Conservation (phyloP, 1,139 yeast genomes). For the Suhomyces ambrosiae region DNA sequence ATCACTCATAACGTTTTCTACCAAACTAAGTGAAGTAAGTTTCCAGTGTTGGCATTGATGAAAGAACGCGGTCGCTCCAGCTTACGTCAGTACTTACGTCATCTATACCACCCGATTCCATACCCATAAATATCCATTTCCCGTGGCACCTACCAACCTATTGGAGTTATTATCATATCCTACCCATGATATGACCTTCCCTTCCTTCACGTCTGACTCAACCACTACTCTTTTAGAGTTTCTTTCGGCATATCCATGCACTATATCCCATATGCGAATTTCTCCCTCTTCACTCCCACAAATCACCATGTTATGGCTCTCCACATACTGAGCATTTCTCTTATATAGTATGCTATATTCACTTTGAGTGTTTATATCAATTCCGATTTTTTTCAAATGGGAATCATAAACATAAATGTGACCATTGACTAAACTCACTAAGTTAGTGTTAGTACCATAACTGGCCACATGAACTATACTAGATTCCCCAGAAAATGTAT, state of each 20-base stretch:
- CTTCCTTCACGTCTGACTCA: neutral
- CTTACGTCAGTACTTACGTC: neutral
- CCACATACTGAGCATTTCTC: constrained; percentile 5
- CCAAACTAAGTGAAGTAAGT: too few relatives aligned
- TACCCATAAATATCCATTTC: constrained; percentile 24
- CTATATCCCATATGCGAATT: constrained; percentile 3
- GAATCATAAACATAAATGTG: constrained; percentile 4
- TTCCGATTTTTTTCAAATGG: neutral
- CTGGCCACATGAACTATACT: constrained; percentile 9
- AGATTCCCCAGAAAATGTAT: constrained; percentile 16
- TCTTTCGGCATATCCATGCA: constrained; percentile 3
- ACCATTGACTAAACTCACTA: constrained; percentile 8
- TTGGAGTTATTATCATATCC: constrained; percentile 18
- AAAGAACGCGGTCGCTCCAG: neutral
- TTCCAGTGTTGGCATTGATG: too few relatives aligned
- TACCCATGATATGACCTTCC: constrained; percentile 5
- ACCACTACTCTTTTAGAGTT: neutral
- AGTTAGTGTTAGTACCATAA: neutral
- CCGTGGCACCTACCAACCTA: constrained; percentile 23
- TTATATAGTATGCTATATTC: neutral
- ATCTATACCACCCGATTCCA: constrained; percentile 24
- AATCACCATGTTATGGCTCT: constrained; percentile 4
- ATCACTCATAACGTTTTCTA: too few relatives aligned
- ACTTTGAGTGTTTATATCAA: neutral
- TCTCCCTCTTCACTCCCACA: constrained; percentile 7